Percentiles rank a stretch among this genome's conserved stretches.
phyloP scores from a whole-genome alignment of 495 filamentous ascomycete species.

The Aspergillus heteromorphus region DNA sequence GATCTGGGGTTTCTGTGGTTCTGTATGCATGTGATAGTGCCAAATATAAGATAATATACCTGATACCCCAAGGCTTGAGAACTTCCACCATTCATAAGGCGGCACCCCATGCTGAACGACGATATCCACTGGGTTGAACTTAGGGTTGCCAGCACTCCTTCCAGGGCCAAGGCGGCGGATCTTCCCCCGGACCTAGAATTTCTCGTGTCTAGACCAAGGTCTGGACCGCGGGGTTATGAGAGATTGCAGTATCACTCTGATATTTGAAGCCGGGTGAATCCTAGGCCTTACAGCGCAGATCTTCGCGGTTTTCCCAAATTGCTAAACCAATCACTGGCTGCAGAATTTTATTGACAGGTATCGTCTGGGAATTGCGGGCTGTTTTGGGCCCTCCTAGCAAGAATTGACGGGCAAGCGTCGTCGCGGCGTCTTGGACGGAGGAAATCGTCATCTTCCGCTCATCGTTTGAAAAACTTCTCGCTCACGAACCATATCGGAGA shows the following conservation, averaged over 20 bases:
- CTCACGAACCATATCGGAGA: background rate
- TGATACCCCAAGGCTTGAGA: too few species aligned
- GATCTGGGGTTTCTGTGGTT: too few species aligned
- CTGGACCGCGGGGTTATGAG: background rate
- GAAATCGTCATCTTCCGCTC: background rate
- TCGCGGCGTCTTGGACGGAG: background rate
- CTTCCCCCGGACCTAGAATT: background rate
- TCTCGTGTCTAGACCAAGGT: background rate
- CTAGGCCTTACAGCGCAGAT: background rate
- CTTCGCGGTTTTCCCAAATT: background rate
- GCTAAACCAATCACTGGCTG: background rate
- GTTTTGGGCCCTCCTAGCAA: background rate
- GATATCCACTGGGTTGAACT: too few species aligned
- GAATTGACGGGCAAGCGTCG: background rate
- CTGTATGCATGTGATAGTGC: too few species aligned
- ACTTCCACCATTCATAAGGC: too few species aligned
- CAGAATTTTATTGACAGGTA: background rate
- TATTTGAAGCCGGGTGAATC: slow-evolving; percentile 6
- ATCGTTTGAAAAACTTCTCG: background rate
- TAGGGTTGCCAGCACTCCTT: background rate
- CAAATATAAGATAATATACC: too few species aligned
- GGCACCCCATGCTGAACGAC: background rate
- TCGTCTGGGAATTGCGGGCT: background rate
- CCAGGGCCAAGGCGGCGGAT: background rate
- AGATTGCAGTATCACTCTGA: too few species aligned